Base-by-base conservation (phyloP, 73 alveolate genomes). In the Tetrahymena borealis region DNA sequence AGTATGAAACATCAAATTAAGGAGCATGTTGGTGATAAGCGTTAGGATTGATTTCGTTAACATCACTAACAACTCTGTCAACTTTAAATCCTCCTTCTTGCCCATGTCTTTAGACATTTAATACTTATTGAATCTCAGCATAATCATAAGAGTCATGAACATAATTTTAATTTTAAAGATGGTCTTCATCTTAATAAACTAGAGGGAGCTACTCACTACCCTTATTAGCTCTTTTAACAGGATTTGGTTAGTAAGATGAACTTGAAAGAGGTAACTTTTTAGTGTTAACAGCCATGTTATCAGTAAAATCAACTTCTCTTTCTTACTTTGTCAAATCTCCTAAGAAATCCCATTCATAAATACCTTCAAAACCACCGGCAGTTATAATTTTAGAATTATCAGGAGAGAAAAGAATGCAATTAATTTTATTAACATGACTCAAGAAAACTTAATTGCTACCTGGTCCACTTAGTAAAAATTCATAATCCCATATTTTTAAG, bases 341-440 rank as follows among this genome's bases (percentile, higher is more conserved):
- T 11, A 40, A 77, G 60, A 94, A 94, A 24, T 93, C 92, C 96
- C 97, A 94, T 33, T 92, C 39, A 90, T 92, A 94, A 13, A 94
- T 94, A 33, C 97, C 97, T 91, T 94, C 97, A 0, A 91, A 94
- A 32, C 97, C 97, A n/a, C 93, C 94, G 24, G 97, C 96, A 32
- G 96, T 91, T 15, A 94, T 38, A 7, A 94, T 93, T 3, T 90
- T 39, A 79, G 40, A 60, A 41, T 94, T 94, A 42, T 94, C 90
- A 94, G 93, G 96, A 40, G 91, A 40, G 91, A 85, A 38, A 39
- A 60, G 93, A 85, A 93, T 85, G 40, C 91, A 39, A 85, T 79
- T 93, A 32, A 93, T 39, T 36, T 85, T 60, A 15, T 85, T 60
- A 2, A 42, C 37, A 32, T 93, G 95, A 85, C 95, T 92, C 38